phyloP scores from a whole-genome alignment of 2,329 filamentous ascomycete species.

The Cladosporium sp. region DNA sequence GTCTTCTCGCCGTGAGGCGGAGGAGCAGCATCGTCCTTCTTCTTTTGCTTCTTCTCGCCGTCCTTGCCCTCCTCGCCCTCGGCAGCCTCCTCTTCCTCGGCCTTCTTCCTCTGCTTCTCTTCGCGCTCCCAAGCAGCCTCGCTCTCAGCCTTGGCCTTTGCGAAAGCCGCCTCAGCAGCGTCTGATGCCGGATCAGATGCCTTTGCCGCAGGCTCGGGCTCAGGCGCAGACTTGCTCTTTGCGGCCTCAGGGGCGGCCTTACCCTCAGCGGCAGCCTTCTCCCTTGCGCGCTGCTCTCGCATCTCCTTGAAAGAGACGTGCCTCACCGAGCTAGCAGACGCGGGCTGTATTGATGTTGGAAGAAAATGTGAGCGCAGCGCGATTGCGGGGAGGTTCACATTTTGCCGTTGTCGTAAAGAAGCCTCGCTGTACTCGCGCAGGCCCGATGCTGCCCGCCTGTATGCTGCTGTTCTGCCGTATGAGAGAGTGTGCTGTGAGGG shows the following conservation, averaged over 20 bases:
- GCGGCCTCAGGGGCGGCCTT: conserved; percentile 31
- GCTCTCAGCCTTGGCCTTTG: conserved; percentile 31
- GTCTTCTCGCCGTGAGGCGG: conserved; percentile 98
- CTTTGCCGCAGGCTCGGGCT: conserved; percentile 24
- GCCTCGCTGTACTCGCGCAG: conserved; percentile 26
- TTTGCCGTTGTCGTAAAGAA: conserved; percentile 25
- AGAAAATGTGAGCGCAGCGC: conserved; percentile 42
- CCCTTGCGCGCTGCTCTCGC: conserved; percentile 31
- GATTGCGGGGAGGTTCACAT: conserved; percentile 19
- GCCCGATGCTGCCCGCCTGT: conserved; percentile 41
- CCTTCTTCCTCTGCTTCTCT: conserved; percentile 28
- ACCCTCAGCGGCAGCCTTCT: conserved; percentile 35
- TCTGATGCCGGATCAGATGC: conserved; percentile 23
- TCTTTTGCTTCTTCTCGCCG: conserved; percentile 52
- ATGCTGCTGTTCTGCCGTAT: conserved; percentile 45
- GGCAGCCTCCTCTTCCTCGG: conserved; percentile 36
- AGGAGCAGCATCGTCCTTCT: conserved; percentile 69
- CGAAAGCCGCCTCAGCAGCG: conserved; percentile 34
- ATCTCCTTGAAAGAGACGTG: conserved; percentile 42
- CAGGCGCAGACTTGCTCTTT: conserved; percentile 29
- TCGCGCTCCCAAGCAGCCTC: conserved; percentile 44
- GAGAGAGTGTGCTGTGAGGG: conserved; percentile 35
- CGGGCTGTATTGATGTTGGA: conserved; percentile 37
- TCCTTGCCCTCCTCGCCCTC: conserved; percentile 46
- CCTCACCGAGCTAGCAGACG: conserved; percentile 40